Base-by-base conservation (phyloP, 108 stramenopile genomes). In the Cyclotella distinguenda region DNA sequence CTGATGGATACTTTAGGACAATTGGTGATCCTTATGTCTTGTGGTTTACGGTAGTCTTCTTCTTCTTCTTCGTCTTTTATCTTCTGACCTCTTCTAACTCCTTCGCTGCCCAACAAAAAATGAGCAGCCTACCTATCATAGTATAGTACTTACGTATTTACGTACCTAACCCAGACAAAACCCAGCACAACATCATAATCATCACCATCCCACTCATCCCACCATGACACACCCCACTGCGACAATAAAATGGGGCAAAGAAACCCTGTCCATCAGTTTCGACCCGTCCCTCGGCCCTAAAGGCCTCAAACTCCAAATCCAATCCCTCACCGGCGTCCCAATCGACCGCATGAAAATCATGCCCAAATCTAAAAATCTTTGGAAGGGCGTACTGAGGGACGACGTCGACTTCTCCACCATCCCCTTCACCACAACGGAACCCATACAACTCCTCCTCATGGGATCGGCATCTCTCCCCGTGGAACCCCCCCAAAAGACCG, bases 181-280 rank as follows among this genome's bases (percentile, higher is more conserved):
- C n/a, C n/a, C n/a, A n/a, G n/a, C n/a, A n/a, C n/a, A n/a, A n/a
- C n/a, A n/a, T n/a, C n/a, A n/a, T n/a, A n/a, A n/a, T n/a, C n/a
- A n/a, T n/a, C n/a, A n/a, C n/a, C n/a, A n/a, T n/a, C n/a, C n/a
- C 12, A 22, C 16, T 16, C 26, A 19, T 36, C 35, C 43, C 70
- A 63, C 65, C 58, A 49, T 60, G 34, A 45, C 61, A 11, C 60
- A 56, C 18, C 64, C 64, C 57, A 33, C 67, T 30, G 46, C 63
- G 25, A 54, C 28, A 32, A 87, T 99, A 8, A 97, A 96, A 83
- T 99, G 98, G 98, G 96, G 96, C 35, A 99, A 99, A 74, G 88
- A 93, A 66, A 64, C 78, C 36, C 77, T 89, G 61, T 40, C 64
- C 7, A 68, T 90, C 27, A 60, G 82, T 33, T 75, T 94, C 32